Conservation (phyloP, 768 basidiomycete species). For the Lactarius tabidus region DNA sequence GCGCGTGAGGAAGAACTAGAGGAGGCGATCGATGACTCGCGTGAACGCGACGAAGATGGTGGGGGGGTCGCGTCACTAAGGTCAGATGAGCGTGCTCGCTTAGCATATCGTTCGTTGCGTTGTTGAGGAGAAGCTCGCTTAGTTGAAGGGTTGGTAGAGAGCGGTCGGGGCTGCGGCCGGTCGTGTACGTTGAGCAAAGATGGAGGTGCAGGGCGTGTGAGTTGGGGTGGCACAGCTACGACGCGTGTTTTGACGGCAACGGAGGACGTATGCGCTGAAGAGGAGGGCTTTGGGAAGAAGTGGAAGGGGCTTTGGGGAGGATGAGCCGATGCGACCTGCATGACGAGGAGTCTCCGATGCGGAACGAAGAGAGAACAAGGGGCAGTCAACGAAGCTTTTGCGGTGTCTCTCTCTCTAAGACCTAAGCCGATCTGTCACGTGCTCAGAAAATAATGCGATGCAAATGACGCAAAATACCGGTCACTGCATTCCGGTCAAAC, state of each 20-base stretch:
- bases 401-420: background rate
- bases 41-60: constrained; percentile 4
- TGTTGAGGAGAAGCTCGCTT: constrained; percentile 10
- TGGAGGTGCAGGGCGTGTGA: background rate
- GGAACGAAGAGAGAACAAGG: background rate
- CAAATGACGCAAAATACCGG: background rate
- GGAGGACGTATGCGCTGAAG: constrained; percentile 23
- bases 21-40: constrained; percentile 24
- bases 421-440: background rate
- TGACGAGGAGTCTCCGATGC: background rate
- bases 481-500: background rate
- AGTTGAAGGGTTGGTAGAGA: background rate
- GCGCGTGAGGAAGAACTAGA: constrained; percentile 25
- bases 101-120: constrained; percentile 1
- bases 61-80: constrained; percentile 21
- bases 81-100: constrained; percentile 25
- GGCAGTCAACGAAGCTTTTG: background rate
- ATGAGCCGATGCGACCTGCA: constrained; percentile 20
- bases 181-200: background rate
- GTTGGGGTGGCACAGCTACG: constrained; percentile 26
- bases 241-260: constrained; percentile 32
- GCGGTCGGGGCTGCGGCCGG: constrained; percentile 1
- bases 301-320: constrained; percentile 22
- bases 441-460: background rate
- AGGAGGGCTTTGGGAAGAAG: constrained; percentile 34